These are phyloP conservation scores for Mesotaenium endlicherianum DNA, from an alignment of 139 green algal species.

Conservation along the genomic window DNA sequence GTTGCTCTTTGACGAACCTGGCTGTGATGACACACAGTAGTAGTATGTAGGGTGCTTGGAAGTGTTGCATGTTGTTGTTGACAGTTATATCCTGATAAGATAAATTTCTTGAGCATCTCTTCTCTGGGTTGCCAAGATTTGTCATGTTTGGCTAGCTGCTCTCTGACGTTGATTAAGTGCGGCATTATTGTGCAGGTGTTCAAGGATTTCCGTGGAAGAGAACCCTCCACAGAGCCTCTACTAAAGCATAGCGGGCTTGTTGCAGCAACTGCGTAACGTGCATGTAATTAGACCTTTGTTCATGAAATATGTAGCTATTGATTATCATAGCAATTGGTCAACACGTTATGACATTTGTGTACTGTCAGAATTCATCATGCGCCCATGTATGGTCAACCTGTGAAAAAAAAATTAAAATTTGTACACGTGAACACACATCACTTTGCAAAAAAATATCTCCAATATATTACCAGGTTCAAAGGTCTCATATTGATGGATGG, in stretches of 20 bases:
- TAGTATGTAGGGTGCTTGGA: not conserved
- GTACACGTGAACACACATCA: no score
- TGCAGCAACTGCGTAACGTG: not conserved
- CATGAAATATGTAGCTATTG: no score
- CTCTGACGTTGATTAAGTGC: not conserved
- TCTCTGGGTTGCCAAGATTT: not conserved
- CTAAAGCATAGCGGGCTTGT: slow-evolving; percentile 81
- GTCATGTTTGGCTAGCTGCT: not conserved
- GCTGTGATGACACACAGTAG: not conserved
- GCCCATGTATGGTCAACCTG: no score
- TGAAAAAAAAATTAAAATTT: no score
- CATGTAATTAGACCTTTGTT: no score
- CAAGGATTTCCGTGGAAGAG: slow-evolving; percentile 81
- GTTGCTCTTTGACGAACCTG: not conserved
- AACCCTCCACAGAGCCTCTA: slow-evolving; percentile 81
- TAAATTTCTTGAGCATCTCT: not conserved
- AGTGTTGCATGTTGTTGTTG: not conserved
- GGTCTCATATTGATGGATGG: no score
- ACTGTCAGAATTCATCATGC: no score
- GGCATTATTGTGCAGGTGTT: slow-evolving; percentile 51
- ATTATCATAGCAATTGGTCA: no score
- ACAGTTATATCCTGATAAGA: no score
- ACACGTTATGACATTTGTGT: no score
- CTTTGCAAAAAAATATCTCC: no score
- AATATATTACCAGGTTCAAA: no score